Base-by-base conservation (phyloP, 1,284 basidiomycete genomes). In the Fomitopsis palustris region DNA sequence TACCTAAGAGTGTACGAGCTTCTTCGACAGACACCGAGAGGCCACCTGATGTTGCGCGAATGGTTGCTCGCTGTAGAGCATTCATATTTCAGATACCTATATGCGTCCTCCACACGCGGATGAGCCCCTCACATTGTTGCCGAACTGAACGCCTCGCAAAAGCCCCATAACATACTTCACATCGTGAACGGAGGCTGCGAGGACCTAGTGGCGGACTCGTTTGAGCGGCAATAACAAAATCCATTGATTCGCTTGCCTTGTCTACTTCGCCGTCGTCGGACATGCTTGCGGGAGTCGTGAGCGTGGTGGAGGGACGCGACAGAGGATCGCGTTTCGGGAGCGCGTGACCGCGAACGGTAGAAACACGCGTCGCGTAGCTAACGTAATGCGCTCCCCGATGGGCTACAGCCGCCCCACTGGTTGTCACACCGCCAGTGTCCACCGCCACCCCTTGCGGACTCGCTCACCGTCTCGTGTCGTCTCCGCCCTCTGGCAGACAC, bases 21-120 rank as follows among this genome's bases (percentile, higher is more conserved):
- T 96, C 92, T 75, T 97, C 93, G 10, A 94, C 93, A n/a, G 85
- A 84, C 31, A 96, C 82, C n/a, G 85, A 84, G 61, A 97, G 75
- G 1, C 93, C 95, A 33, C 81, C 78, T 41, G 81, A 76, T 21
- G 85, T 83, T 14, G 94, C 81, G 8, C 83, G 86, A 55, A 96
- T 78, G 1, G 85, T 88, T n/a, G 92, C 95, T 65, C 87, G 85
- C 92, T 95, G 62, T 31, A 33, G 42, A 56, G 29, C 53, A 51
- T 31, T 33, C 53, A 35, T 38, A n/a, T 59, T 49, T 64, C 49
- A 35, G 19, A 56, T 10, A n/a, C n/a, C n/a, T 41, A 35, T 61
- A 57, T 61, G 56, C 45, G 53, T 58, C 27, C 6, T 16, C 8
- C 12, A 33, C 59, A 55, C 51, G 53, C 23, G 41, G 16, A 19